Percentiles rank a stretch among this genome's conserved stretches.
These are phyloP conservation scores for Larix sibirica DNA, from an alignment of 83 land plant genomes.

Conservation along the genomic window DNA sequence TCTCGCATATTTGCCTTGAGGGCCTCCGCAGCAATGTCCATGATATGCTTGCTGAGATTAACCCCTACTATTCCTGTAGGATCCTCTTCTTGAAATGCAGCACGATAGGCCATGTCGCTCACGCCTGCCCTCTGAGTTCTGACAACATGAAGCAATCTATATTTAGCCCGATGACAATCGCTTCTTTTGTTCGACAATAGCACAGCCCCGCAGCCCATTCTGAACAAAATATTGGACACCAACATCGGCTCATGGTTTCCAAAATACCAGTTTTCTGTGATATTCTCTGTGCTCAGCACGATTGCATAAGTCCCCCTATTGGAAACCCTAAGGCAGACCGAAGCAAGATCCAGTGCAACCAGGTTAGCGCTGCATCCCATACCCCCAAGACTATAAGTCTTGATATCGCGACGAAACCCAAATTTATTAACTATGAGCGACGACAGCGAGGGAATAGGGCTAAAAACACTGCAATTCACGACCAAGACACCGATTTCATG, in stretches of 20 bases:
- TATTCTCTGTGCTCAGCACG: constrained; percentile 2
- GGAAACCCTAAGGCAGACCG: background rate
- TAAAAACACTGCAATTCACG: constrained; percentile 9
- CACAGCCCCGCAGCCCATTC: constrained; percentile 17
- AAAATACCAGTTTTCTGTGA: constrained; percentile 5
- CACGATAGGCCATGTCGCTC: constrained; percentile 15
- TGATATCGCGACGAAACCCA: background rate
- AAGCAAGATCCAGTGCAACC: background rate
- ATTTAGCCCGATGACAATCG: constrained; percentile 19
- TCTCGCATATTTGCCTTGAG: constrained; percentile 20
- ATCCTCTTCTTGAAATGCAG: constrained; percentile 26
- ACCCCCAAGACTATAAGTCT: background rate
- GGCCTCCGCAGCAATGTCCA: constrained; percentile 24
- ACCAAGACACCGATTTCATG: background rate
- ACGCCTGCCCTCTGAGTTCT: constrained; percentile 23
- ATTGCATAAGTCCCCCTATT: background rate
- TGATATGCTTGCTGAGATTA: constrained; percentile 9
- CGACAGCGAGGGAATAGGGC: background rate
- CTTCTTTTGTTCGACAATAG: constrained; percentile 16
- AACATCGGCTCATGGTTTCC: constrained; percentile 15
- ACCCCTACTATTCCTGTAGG: constrained; percentile 12
- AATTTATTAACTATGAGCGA: constrained; percentile 6
- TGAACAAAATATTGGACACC: background rate
- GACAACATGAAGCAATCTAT: constrained; percentile 10
- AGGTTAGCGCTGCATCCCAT: constrained; percentile 15